Evolutionary conservation across 176 grass and related monocot genomes (phyloP).

Genomic region (Pontederia paniculata): DNA sequence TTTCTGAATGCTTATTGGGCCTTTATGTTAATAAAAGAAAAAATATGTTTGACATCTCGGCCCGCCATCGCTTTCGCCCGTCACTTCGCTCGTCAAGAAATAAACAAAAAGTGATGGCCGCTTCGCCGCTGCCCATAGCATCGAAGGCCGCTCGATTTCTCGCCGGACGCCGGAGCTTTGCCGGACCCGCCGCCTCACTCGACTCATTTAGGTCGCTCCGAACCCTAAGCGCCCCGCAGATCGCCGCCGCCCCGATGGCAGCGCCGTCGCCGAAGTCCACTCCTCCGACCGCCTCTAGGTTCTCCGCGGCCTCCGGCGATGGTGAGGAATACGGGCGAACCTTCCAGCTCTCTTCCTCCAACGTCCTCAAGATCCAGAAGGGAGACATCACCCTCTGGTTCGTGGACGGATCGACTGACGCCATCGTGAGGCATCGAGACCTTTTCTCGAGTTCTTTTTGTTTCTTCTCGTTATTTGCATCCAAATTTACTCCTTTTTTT

Average conservation of each 20-base stretch:
- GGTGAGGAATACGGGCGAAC: constrained; percentile 4
- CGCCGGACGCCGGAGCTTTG: background rate
- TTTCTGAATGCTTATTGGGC: no score
- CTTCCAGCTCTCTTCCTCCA: constrained; percentile 50
- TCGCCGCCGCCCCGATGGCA: background rate
- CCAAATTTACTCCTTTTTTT: background rate
- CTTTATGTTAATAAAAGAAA: no score
- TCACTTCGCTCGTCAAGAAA: background rate
- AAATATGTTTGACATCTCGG: no score
- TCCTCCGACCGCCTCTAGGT: background rate
- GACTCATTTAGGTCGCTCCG: background rate
- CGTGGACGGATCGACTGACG: constrained; percentile 69
- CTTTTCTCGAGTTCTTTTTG: background rate
- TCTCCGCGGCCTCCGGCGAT: constrained; percentile 21
- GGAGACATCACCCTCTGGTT: constrained; percentile 78
- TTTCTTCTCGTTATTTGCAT: background rate
- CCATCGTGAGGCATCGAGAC: constrained; percentile 41
- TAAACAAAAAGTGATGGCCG: background rate
- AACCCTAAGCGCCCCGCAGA: background rate
- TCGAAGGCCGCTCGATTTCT: constrained; percentile 8
- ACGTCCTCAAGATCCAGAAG: constrained; percentile 59
- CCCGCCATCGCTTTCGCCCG: no score
- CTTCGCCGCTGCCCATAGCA: background rate
- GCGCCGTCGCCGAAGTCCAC: background rate
- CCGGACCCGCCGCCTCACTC: background rate